A percentile compares a stretch with the other conserved stretches of the same genome.
Conservation (phyloP, 1,139 yeast species). For the Kluyveromyces marxianus region DNA sequence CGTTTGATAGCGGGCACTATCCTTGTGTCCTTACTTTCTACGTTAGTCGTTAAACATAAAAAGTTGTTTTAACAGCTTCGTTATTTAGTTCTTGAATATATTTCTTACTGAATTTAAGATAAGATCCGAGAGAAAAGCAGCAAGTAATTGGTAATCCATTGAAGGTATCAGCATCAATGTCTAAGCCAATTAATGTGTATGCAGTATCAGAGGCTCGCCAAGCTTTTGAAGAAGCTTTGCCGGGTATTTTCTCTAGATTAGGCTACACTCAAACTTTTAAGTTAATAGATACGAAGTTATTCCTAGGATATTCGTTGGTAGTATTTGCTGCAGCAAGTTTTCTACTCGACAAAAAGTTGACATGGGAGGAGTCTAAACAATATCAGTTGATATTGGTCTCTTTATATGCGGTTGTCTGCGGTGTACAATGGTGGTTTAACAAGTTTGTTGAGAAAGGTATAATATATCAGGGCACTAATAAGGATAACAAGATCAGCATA, state of each 20-base stretch:
- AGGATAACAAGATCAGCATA: slow-evolving; percentile 12
- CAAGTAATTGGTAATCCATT: too few species aligned
- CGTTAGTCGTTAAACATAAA: too few species aligned
- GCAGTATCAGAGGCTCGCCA: slow-evolving; percentile 26
- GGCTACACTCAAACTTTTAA: slow-evolving; percentile 59
- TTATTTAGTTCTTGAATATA: too few species aligned
- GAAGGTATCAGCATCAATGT: slow-evolving; percentile 11
- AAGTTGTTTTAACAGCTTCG: too few species aligned
- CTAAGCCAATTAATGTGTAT: slow-evolving; percentile 28
- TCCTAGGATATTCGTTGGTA: slow-evolving; percentile 62
- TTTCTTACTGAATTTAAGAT: too few species aligned
- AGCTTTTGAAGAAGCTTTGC: slow-evolving; percentile 24
- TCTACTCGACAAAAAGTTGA: slow-evolving; percentile 55
- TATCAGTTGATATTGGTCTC: slow-evolving; percentile 41
- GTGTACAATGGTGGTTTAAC: slow-evolving; percentile 41
- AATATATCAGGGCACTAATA: slow-evolving; percentile 50
- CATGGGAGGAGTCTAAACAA: slow-evolving; percentile 36
- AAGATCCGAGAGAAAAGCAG: too few species aligned
- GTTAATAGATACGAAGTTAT: slow-evolving; percentile 55
- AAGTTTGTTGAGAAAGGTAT: slow-evolving; percentile 47
- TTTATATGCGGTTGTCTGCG: slow-evolving; percentile 45
- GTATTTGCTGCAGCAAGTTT: slow-evolving; percentile 59
- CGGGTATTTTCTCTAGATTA: slow-evolving; percentile 39
- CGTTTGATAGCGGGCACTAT: too few species aligned
- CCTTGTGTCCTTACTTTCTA: too few species aligned